Conservation (phyloP, 768 basidiomycete species). For the Calocybe gangraenosa region DNA sequence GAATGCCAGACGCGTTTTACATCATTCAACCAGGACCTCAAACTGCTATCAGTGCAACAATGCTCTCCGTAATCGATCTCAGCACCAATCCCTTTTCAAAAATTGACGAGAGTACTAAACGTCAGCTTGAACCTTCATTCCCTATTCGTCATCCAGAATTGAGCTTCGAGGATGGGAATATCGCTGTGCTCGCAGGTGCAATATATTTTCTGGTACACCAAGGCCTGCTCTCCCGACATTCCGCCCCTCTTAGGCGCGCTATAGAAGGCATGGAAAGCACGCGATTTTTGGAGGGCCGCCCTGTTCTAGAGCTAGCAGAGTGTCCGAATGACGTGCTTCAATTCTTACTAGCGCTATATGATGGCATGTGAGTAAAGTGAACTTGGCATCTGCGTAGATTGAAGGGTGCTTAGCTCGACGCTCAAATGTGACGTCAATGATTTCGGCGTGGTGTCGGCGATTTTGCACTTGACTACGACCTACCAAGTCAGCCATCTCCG, state of each 20-base stretch:
- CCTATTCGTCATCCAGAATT: constrained; percentile 46
- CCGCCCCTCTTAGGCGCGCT: constrained; percentile 40
- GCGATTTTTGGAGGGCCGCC: constrained; percentile 49
- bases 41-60: constrained; percentile 1
- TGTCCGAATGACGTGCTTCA: constrained; percentile 49
- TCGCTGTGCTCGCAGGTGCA: constrained; percentile 53
- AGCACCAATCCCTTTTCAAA: constrained; percentile 41
- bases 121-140: constrained; percentile 7
- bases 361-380: constrained; percentile 55
- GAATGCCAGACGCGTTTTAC: not conserved
- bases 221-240: constrained; percentile 64
- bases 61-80: constrained; percentile 31
- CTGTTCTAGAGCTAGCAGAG: constrained; percentile 53
- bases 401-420: constrained; percentile 33
- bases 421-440: constrained; percentile 44
- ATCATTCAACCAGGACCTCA: not conserved
- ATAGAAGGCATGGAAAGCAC: constrained; percentile 28
- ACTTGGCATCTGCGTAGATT: constrained; percentile 11
- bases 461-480: constrained; percentile 61
- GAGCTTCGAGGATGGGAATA: constrained; percentile 66
- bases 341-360: constrained; percentile 65
- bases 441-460: constrained; percentile 48
- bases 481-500: constrained; percentile 60
- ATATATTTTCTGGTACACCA: constrained; percentile 68
- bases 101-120: constrained; percentile 9